These are phyloP conservation scores for Yarrowia sp. DNA, from an alignment of 805 yeast genomes.

Conservation along the genomic window DNA sequence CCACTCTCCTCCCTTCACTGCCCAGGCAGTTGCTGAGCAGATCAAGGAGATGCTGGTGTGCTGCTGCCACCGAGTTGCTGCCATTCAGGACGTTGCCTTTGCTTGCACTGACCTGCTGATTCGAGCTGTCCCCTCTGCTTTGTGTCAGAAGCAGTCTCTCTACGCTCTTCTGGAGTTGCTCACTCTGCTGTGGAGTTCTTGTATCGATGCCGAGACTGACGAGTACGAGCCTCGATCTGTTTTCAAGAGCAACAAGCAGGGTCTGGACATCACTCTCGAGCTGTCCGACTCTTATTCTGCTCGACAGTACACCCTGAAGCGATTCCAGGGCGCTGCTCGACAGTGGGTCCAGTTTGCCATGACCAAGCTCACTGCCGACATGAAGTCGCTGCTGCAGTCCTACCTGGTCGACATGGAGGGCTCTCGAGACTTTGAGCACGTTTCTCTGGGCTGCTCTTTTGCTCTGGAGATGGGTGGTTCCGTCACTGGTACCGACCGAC, in stretches of 20 bases:
- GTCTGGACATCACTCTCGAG: slow-evolving; percentile 58
- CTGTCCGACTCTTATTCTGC: slow-evolving; percentile 79
- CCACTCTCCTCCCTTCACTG: slow-evolving; percentile 61
- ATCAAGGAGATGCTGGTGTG: slow-evolving; percentile 68
- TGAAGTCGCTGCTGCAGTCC: slow-evolving; percentile 77
- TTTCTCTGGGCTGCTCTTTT: slow-evolving; percentile 84
- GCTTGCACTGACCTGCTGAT: slow-evolving; percentile 76
- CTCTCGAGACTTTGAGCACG: slow-evolving; percentile 52
- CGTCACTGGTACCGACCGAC: slow-evolving; percentile 69
- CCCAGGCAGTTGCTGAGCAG: slow-evolving; percentile 69
- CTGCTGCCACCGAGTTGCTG: slow-evolving; percentile 78
- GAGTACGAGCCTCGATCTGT: slow-evolving; percentile 84
- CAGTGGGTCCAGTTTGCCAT: slow-evolving; percentile 71
- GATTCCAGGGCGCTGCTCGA: slow-evolving; percentile 64
- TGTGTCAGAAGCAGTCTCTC: slow-evolving; percentile 75
- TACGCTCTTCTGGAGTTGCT: slow-evolving; percentile 83
- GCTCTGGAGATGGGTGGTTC: slow-evolving; percentile 88
- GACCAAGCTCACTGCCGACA: slow-evolving; percentile 68
- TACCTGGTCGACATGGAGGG: slow-evolving; percentile 65
- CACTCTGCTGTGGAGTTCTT: slow-evolving; percentile 76
- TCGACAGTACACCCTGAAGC: slow-evolving; percentile 71
- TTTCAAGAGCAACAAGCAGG: slow-evolving; percentile 58
- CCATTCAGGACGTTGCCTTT: slow-evolving; percentile 80
- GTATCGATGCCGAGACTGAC: slow-evolving; percentile 81
- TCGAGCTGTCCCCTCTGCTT: slow-evolving; percentile 70